Evolutionary conservation across 495 filamentous ascomycete species (phyloP).

Genomic region (Jackrogersella multiformis): DNA sequence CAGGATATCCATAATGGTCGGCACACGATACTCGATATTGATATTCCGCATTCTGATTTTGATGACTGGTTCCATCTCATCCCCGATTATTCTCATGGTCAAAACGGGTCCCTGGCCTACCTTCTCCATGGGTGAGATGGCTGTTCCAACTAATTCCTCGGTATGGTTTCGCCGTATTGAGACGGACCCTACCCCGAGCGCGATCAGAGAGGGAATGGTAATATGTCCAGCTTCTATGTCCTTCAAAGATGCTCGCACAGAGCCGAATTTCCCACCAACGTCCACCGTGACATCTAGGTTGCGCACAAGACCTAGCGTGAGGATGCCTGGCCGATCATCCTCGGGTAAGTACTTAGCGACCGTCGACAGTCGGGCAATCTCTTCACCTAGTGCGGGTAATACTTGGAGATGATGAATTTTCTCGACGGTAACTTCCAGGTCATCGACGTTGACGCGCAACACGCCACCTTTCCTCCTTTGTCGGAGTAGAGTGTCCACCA

Average conservation of each 20-base stretch:
- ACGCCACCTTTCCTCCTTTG: constrained; percentile 92
- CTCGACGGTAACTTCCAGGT: constrained; percentile 64
- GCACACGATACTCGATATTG: constrained; percentile 83
- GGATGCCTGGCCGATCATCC: constrained; percentile 89
- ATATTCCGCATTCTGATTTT: constrained; percentile 87
- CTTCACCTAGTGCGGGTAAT: constrained; percentile 75
- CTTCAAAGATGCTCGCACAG: constrained; percentile 62
- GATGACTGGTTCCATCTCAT: constrained; percentile 91
- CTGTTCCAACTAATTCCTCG: constrained; percentile 71
- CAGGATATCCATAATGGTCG: constrained; percentile 80
- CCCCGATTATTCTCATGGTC: constrained; percentile 81
- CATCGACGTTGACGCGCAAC: constrained; percentile 72
- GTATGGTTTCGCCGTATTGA: constrained; percentile 67
- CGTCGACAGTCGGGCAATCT: constrained; percentile 81
- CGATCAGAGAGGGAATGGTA: constrained; percentile 80
- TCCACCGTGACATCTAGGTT: constrained; percentile 66
- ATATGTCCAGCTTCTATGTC: constrained; percentile 83
- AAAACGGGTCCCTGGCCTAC: constrained; percentile 55
- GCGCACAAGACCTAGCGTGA: constrained; percentile 76
- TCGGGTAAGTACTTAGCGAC: constrained; percentile 96
- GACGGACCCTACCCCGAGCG: constrained; percentile 72
- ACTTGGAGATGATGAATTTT: constrained; percentile 67
- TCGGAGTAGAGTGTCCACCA: constrained; percentile 89
- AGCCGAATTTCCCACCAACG: constrained; percentile 71
- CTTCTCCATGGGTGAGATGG: constrained; percentile 52